Conservation (phyloP, 176 grass and related monocot genomes). For the Luzula sylvatica region DNA sequence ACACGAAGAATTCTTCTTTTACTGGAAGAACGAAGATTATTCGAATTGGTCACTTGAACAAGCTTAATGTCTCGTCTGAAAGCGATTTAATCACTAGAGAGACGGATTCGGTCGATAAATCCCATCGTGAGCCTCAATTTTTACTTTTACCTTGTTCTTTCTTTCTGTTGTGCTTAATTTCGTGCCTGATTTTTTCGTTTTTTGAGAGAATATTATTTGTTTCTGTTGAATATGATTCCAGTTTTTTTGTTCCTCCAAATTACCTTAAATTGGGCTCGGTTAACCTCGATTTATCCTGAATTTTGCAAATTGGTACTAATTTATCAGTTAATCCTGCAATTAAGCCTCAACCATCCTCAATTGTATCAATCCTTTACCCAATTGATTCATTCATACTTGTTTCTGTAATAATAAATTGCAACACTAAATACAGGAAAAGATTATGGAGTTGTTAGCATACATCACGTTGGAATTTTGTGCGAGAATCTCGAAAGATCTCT, state of each 20-base stretch:
- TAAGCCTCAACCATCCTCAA: too few relatives aligned
- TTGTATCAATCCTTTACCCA: too few relatives aligned
- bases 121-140: background rate
- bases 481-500: constrained; percentile 89
- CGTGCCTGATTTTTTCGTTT: background rate
- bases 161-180: background rate
- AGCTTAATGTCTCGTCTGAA: constrained; percentile 19
- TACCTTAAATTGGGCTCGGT: background rate
- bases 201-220: too few relatives aligned
- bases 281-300: too few relatives aligned
- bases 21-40: background rate
- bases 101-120: constrained; percentile 13
- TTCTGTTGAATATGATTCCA: too few relatives aligned
- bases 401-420: too few relatives aligned
- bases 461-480: constrained; percentile 90
- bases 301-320: too few relatives aligned
- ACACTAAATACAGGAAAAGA: constrained; percentile 14
- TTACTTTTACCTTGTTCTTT: background rate
- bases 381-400: too few relatives aligned
- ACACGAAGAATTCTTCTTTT: background rate
- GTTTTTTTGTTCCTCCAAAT: background rate
- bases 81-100: background rate
- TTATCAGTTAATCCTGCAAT: too few relatives aligned
- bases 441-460: constrained; percentile 87
- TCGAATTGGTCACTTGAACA: background rate